A percentile compares a stretch with the other conserved stretches of the same genome.
These are phyloP conservation scores for Davidsoniella eucalypti DNA, from an alignment of 2,329 filamentous ascomycete genomes.

Conservation along the genomic window DNA sequence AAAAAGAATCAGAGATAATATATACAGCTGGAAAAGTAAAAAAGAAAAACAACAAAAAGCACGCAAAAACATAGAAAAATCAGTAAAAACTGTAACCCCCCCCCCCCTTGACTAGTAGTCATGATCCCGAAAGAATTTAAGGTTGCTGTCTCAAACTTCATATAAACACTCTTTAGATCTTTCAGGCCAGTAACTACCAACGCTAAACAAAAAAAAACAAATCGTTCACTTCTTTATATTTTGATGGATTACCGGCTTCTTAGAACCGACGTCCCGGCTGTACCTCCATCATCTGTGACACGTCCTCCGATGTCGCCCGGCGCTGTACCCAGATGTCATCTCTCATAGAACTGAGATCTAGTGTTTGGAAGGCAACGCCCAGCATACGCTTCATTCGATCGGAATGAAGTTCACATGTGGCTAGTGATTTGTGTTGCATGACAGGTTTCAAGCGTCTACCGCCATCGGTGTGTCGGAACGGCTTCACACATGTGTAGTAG, in stretches of 20 bases:
- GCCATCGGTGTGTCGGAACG: slow-evolving; percentile 49
- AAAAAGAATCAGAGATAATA: neutral
- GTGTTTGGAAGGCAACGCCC: slow-evolving; percentile 28
- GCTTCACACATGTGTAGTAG: slow-evolving; percentile 45
- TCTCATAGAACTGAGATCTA: slow-evolving; percentile 4
- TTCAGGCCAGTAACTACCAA: neutral
- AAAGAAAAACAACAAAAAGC: too few species aligned
- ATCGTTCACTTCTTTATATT: neutral
- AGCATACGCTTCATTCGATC: slow-evolving; percentile 63
- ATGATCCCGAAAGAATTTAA: too few species aligned
- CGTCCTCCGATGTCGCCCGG: slow-evolving; percentile 1
- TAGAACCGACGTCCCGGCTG: slow-evolving; percentile 6
- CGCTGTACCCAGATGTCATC: slow-evolving; percentile 10
- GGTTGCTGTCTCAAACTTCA: neutral
- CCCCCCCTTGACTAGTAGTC: too few species aligned
- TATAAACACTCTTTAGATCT: neutral
- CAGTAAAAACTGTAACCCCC: too few species aligned
- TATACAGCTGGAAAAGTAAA: too few species aligned
- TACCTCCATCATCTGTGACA: slow-evolving; percentile 6
- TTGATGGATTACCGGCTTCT: neutral
- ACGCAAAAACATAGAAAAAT: too few species aligned
- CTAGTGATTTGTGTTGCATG: slow-evolving; percentile 44
- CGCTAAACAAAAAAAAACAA: neutral
- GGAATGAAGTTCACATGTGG: slow-evolving; percentile 62
- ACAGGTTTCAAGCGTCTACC: slow-evolving; percentile 37